These are phyloP conservation scores for Hypoxylon perforatum DNA, from an alignment of 495 filamentous ascomycete species.

Conservation along the genomic window DNA sequence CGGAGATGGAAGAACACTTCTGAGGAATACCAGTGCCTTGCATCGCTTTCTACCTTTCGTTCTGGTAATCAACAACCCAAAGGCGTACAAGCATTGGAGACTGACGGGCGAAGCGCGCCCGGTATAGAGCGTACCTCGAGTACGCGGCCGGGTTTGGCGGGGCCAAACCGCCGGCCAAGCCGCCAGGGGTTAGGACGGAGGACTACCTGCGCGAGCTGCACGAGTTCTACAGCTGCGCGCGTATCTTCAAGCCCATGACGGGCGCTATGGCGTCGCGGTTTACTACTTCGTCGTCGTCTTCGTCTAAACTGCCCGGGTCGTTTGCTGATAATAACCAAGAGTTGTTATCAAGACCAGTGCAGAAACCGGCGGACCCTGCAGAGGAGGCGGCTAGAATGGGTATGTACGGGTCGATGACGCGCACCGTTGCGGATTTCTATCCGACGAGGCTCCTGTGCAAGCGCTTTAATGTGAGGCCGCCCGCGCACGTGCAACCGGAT, in stretches of 20 bases:
- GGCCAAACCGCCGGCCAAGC: constrained; percentile 65
- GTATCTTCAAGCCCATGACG: constrained; percentile 92
- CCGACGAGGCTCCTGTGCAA: constrained; percentile 91
- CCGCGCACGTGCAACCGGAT: constrained; percentile 74
- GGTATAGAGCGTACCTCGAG: constrained; percentile 86
- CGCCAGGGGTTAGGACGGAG: constrained; percentile 65
- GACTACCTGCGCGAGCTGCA: constrained; percentile 83
- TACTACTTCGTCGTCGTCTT: constrained; percentile 71
- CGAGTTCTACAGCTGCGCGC: constrained; percentile 89
- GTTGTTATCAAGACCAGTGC: constrained; percentile 65
- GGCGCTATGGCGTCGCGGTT: constrained; percentile 93
- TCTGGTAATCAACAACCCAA: too few species aligned
- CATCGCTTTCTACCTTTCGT: too few species aligned
- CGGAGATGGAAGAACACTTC: too few species aligned
- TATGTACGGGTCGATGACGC: constrained; percentile 92
- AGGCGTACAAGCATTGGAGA: too few species aligned
- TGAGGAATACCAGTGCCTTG: too few species aligned
- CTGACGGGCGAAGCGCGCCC: constrained; percentile 74
- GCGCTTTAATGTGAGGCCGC: constrained; percentile 85
- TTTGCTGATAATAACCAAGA: too few species aligned
- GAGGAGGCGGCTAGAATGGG: constrained; percentile 89
- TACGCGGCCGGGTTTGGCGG: constrained; percentile 73
- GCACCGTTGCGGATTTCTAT: constrained; percentile 76
- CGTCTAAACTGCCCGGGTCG: too few species aligned
- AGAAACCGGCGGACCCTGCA: constrained; percentile 80